Base-by-base conservation (phyloP, 352 stramenopile genomes). In the Phytophthora citricola region DNA sequence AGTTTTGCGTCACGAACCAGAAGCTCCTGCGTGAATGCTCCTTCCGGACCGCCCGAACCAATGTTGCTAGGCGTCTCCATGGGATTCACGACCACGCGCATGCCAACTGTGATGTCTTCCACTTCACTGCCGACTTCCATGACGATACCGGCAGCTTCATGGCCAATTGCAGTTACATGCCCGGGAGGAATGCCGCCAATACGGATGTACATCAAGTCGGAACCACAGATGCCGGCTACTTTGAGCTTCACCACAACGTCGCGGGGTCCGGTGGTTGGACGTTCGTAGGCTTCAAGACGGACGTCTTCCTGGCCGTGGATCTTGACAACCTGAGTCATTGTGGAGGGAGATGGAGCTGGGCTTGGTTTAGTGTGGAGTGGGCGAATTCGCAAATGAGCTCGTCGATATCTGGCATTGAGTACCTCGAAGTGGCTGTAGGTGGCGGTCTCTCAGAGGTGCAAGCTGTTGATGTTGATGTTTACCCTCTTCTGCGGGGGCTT, bases 21-120 rank as follows among this genome's bases (percentile, higher is more conserved):
- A 2, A 71, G 50, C 20, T 71, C 63, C 26, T 71, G 63, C 0
- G 63, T 71, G 44, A 71, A 71, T 26, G 63, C 63, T 36, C 63
- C 63, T 14, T 71, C 63, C 0, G 57, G 57, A 7, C 57, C 63
- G 2, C 63, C 57, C 26, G 63, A 71, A 4, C 63, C 63, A 36
- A 71, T 71, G 39, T 71, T 71, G 32, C 63, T 71, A 9, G 63
- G 63, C 5, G 63, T 71, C 44, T 67, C 43, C 63, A 71, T 63
- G 9, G 63, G 63, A 31, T 71, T 71, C 15, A 71, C 57, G 17
- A 71, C 63, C n/a, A 71, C 63, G 17, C 57, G 63, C 63, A 71
- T 67, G 15, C 63, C 63, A n/a, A 67, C 38, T 8, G 29, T 54
- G 14, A 71, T 71, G 45, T 59, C 50, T 10, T 71, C 57, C 11